A percentile compares a stretch with the other conserved stretches of the same genome.
phyloP scores from a whole-genome alignment of 805 yeast genomes.

The Candida qinlingensis region DNA sequence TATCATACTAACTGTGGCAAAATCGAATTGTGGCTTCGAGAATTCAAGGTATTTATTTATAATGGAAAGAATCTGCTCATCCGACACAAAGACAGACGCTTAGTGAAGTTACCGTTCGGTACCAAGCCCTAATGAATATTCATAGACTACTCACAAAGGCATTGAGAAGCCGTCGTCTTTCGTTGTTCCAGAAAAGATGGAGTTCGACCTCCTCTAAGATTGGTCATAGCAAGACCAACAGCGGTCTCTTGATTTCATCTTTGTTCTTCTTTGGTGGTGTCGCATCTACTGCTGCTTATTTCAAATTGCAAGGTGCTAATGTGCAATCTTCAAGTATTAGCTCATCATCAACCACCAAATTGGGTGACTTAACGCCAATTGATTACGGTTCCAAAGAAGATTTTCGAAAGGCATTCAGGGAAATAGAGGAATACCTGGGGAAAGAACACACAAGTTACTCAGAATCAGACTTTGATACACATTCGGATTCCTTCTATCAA shows the following conservation, averaged over 20 bases:
- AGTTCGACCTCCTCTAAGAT: no score
- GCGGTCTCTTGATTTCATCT: neutral
- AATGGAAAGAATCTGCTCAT: no score
- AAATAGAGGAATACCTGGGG: constrained; percentile 36
- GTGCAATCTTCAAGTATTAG: neutral
- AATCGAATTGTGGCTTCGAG: no score
- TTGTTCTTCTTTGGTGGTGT: constrained; percentile 16
- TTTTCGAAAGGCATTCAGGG: constrained; percentile 34
- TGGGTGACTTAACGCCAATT: constrained; percentile 33
- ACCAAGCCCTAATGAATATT: no score
- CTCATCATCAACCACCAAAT: constrained; percentile 28
- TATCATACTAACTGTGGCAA: no score
- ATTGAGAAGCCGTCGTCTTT: no score
- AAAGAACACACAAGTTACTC: constrained; percentile 29
- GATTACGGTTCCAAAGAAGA: constrained; percentile 35
- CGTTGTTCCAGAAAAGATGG: no score
- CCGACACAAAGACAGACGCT: no score
- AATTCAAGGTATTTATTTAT: no score
- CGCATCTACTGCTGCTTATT: constrained; percentile 12
- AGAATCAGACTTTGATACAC: constrained; percentile 40
- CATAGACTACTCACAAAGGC: no score
- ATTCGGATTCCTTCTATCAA: constrained; percentile 55
- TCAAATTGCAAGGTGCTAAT: neutral
- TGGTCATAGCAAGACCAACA: no score
- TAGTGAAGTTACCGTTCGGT: no score